phyloP scores from a whole-genome alignment of 148 eudicot genomes.

The Nepenthes mirabilis region DNA sequence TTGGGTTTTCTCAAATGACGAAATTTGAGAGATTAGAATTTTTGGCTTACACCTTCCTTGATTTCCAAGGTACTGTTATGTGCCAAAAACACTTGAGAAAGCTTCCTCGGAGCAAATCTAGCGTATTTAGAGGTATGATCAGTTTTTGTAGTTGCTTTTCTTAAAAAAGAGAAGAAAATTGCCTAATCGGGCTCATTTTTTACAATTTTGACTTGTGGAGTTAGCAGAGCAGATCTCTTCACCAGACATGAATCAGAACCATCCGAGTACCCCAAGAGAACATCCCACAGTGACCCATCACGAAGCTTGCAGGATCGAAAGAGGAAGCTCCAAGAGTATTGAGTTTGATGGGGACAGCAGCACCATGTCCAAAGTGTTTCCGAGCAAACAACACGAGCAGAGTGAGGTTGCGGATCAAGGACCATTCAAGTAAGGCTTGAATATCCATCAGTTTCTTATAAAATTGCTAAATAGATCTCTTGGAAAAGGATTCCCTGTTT shows the following conservation, averaged over 20 bases:
- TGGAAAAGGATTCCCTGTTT: too few relatives aligned
- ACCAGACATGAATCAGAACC: too few relatives aligned
- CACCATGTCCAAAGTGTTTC: neutral
- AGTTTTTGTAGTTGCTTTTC: neutral
- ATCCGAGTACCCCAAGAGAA: too few relatives aligned
- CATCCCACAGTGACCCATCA: neutral
- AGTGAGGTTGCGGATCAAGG: neutral
- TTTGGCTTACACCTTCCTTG: constrained; percentile 54
- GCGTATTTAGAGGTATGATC: constrained; percentile 16
- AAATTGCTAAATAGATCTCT: too few relatives aligned
- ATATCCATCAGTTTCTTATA: neutral
- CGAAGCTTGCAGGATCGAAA: neutral
- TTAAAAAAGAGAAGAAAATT: neutral
- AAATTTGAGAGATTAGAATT: constrained; percentile 40
- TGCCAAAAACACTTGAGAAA: constrained; percentile 64
- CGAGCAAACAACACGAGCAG: neutral
- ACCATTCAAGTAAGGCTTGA: neutral
- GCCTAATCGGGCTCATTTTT: neutral
- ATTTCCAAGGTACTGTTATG: constrained; percentile 75
- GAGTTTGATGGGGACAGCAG: neutral
- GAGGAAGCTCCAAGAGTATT: neutral
- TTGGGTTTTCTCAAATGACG: constrained; percentile 58
- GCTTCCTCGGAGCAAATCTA: constrained; percentile 13
- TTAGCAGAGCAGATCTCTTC: too few relatives aligned
- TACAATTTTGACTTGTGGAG: neutral